Base-by-base conservation (phyloP, 257 asterid species). In the Forsythia suspensa region DNA sequence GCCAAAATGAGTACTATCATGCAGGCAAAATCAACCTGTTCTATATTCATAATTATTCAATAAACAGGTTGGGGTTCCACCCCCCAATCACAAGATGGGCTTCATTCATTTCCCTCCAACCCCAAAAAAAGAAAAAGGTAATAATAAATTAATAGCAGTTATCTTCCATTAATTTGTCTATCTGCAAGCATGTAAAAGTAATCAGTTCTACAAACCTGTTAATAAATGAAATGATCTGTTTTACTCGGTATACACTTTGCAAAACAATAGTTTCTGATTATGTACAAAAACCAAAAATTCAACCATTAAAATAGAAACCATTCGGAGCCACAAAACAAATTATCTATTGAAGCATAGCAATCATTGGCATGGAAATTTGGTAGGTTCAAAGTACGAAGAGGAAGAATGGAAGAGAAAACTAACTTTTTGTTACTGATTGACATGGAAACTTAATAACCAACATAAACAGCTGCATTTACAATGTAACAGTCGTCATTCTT, bases 381-480 rank as follows among this genome's bases (percentile, higher is more conserved):
- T 18, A 61, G 24, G 46, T 67, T 63, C 40, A 42, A 10, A 2
- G 51, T 71, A 34, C 34, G 15, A n/a, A 48, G 36, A 10, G 55
- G 39, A 70, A 42, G 46, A 34, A 37, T 57, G 79, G 34, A 70
- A 48, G 59, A 77, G 76, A 69, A 77, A 73, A 57, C 85, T 44
- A 74, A 86, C 91, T 91, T 80, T 39, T 75, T 52, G 7, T 29
- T 40, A 34, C 70, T 46, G 41, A 36, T 16, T 74, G 70, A 15
- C 21, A 34, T 48, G 16, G 68, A 77, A 73, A 79, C 80, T 85
- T 83, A 95, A 75, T 93, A 95, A 71, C 99, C 99, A 85, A 95
- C 96, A 79, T 95, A 95, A 44, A 93, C 97, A 78, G 97, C 99
- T 36, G 97, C 99, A 83, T 92, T 95, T 63, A 95, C 99, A 61